Percentiles rank a stretch among this genome's conserved stretches.
phyloP scores from a whole-genome alignment of 1,284 basidiomycete species.

The Microstroma glucosiphilum region DNA sequence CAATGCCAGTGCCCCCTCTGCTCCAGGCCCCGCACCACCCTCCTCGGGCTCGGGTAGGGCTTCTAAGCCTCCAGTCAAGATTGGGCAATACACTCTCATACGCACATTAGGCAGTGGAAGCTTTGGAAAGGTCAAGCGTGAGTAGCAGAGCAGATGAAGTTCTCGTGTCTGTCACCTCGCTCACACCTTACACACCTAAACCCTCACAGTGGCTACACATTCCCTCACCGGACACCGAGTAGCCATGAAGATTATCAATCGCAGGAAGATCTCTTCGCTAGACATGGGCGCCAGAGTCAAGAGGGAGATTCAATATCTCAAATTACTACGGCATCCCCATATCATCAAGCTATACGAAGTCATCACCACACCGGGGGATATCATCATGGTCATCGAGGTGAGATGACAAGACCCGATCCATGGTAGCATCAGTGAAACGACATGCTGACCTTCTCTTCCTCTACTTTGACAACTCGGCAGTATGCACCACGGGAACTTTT shows the following conservation, averaged over 20 bases:
- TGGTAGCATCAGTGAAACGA: background rate
- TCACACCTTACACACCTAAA: background rate
- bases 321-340: slow-evolving; percentile 46
- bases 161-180: background rate
- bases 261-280: slow-evolving; percentile 82
- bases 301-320: slow-evolving; percentile 60
- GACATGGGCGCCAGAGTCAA: slow-evolving; percentile 67
- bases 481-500: slow-evolving; percentile 49
- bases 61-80: slow-evolving; percentile 35
- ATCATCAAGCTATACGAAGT: slow-evolving; percentile 52
- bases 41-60: too few species aligned
- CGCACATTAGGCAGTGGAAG: slow-evolving; percentile 65
- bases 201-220: slow-evolving; percentile 75
- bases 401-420: background rate
- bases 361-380: slow-evolving; percentile 47
- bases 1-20: too few species aligned
- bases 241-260: slow-evolving; percentile 95
- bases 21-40: too few species aligned
- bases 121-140: slow-evolving; percentile 97
- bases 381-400: slow-evolving; percentile 50
- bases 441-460: slow-evolving; percentile 7
- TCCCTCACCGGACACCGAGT: slow-evolving; percentile 90
- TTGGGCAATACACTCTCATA: slow-evolving; percentile 47
- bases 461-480: slow-evolving; percentile 7
- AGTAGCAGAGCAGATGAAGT: slow-evolving; percentile 44